Evolutionary conservation across 2,329 filamentous ascomycete species (phyloP).

Genomic region (Tolypocladium tundrense): DNA sequence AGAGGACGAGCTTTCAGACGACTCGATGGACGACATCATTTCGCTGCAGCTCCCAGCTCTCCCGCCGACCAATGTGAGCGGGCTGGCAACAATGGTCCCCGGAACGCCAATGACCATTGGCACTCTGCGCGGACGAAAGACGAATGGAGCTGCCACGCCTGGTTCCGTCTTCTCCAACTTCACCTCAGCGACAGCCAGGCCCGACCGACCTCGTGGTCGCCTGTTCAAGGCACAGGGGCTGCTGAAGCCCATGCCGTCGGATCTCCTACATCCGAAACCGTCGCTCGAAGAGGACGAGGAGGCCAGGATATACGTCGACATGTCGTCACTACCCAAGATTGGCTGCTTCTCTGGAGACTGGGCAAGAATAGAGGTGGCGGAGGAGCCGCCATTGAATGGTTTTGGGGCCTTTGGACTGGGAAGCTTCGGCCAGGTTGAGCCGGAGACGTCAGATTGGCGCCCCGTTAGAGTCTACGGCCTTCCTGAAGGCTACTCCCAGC

Average conservation of each 20-base stretch:
- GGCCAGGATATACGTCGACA: slow-evolving; percentile 81
- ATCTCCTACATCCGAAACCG: slow-evolving; percentile 78
- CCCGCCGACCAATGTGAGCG: slow-evolving; percentile 66
- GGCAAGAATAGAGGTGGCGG: slow-evolving; percentile 72
- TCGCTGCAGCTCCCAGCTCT: slow-evolving; percentile 73
- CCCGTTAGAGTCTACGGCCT: slow-evolving; percentile 83
- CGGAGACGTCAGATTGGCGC: slow-evolving; percentile 59
- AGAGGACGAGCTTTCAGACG: slow-evolving; percentile 72
- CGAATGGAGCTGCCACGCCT: slow-evolving; percentile 69
- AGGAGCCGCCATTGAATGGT: slow-evolving; percentile 60
- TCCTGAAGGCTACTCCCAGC: slow-evolving; percentile 60
- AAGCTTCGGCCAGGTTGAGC: slow-evolving; percentile 43
- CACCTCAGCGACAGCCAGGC: slow-evolving; percentile 71
- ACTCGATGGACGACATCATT: slow-evolving; percentile 89
- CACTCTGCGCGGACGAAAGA: slow-evolving; percentile 43
- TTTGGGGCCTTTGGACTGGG: slow-evolving; percentile 58
- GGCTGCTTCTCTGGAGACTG: slow-evolving; percentile 97
- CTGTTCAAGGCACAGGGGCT: slow-evolving; percentile 78
- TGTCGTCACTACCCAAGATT: slow-evolving; percentile 74
- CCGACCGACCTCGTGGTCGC: slow-evolving; percentile 61
- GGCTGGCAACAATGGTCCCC: slow-evolving; percentile 67
- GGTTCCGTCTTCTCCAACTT: slow-evolving; percentile 85
- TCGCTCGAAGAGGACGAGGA: slow-evolving; percentile 71
- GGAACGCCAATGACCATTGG: slow-evolving; percentile 71
- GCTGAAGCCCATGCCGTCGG: slow-evolving; percentile 59